Conservation (phyloP, 768 basidiomycete species). For the Pleurotus eryngii region DNA sequence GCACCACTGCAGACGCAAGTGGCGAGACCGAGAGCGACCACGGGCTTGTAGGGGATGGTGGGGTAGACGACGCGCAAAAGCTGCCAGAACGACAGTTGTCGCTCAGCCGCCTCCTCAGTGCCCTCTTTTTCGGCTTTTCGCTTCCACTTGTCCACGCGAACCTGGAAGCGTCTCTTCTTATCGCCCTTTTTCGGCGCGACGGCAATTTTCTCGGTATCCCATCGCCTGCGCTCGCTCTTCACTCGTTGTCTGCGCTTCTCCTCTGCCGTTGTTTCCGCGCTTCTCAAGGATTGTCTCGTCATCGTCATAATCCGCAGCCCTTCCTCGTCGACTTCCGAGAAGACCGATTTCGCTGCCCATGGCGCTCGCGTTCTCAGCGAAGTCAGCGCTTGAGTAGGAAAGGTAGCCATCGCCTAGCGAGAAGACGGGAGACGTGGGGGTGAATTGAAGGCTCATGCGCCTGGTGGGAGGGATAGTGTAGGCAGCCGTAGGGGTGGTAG, state of each 20-base stretch:
- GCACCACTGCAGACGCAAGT: conserved; percentile 73
- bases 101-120: conserved; percentile 12
- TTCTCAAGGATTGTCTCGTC: conserved; percentile 37
- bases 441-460: conserved; percentile 63
- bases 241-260: conserved; percentile 31
- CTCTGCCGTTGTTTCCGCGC: conserved; percentile 34
- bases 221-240: conserved; percentile 16
- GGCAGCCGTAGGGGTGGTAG: conserved; percentile 22
- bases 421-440: conserved; percentile 47
- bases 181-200: background rate
- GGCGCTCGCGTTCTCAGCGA: conserved; percentile 6
- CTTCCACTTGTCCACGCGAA: conserved; percentile 3
- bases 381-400: background rate
- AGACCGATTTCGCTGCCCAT: conserved; percentile 4
- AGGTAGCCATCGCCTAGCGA: conserved; percentile 1
- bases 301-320: conserved; percentile 8
- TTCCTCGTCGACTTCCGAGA: background rate
- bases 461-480: conserved; percentile 29
- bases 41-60: conserved; percentile 68
- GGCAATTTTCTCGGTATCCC: conserved; percentile 20
- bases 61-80: conserved; percentile 60
- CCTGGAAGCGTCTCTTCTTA: conserved; percentile 1
- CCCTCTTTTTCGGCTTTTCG: background rate
- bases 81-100: conserved; percentile 36
- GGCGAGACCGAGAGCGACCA: conserved; percentile 68